Evolutionary conservation across 2,329 filamentous ascomycete genomes (phyloP).

Genomic region (Exutisphaerella laricina): DNA sequence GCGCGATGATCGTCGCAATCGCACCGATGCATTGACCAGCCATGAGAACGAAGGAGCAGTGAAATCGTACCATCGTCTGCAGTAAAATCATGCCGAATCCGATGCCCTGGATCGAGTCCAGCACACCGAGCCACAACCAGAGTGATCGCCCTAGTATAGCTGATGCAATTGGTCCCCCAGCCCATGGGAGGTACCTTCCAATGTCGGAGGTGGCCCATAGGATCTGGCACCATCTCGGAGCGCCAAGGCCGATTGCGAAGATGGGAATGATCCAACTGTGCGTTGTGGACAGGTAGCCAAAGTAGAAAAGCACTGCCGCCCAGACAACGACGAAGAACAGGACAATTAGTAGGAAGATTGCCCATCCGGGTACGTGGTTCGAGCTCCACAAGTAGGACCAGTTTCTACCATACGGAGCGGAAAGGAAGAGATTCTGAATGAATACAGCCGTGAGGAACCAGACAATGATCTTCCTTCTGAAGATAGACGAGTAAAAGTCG

Average conservation of each 20-base stretch:
- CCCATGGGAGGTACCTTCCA: conserved; percentile 59
- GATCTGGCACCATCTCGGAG: conserved; percentile 63
- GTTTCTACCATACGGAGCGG: conserved; percentile 60
- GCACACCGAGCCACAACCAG: conserved; percentile 63
- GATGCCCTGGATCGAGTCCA: conserved; percentile 60
- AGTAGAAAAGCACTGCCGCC: conserved; percentile 47
- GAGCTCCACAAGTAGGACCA: conserved; percentile 60
- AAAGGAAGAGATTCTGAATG: conserved; percentile 63
- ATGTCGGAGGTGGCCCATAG: conserved; percentile 59
- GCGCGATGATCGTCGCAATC: conserved; percentile 56
- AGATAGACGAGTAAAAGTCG: conserved; percentile 58
- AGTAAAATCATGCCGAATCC: conserved; percentile 64
- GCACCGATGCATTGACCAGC: conserved; percentile 58
- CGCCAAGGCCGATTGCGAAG: conserved; percentile 61
- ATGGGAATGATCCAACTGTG: conserved; percentile 64
- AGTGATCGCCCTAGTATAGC: conserved; percentile 53
- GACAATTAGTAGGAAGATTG: conserved; percentile 52
- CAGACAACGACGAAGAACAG: conserved; percentile 54
- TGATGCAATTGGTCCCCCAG: conserved; percentile 48
- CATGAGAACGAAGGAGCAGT: conserved; percentile 57
- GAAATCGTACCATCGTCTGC: conserved; percentile 54
- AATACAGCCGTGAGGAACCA: conserved; percentile 63
- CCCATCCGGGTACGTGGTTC: conserved; percentile 51
- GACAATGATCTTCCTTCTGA: conserved; percentile 58
- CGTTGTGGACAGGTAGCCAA: conserved; percentile 52